phyloP scores from a whole-genome alignment of 1,284 basidiomycete species.

The Rhodotorula mucilaginosa region DNA sequence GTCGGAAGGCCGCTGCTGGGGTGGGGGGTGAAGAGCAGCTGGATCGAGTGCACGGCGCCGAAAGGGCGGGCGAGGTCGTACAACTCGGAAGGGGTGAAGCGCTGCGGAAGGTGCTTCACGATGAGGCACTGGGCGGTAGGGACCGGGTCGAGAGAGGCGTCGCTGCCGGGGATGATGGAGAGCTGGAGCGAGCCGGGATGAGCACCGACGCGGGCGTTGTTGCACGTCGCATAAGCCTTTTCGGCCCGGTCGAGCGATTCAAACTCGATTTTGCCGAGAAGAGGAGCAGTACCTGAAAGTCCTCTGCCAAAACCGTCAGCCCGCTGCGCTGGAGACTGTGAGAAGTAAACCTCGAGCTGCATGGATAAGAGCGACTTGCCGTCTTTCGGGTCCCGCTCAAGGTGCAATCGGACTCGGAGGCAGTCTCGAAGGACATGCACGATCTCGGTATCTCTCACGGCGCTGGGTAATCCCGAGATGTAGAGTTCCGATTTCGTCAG shows the following conservation, averaged over 20 bases:
- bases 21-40: constrained; percentile 22
- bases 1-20: background rate
- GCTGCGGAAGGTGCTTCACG: constrained; percentile 39
- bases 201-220: constrained; percentile 23
- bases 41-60: constrained; percentile 37
- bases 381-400: background rate
- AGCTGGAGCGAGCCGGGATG: constrained; percentile 17
- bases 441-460: constrained; percentile 16
- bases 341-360: too few relatives aligned
- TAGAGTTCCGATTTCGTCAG: constrained; percentile 13
- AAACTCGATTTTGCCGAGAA: constrained; percentile 26
- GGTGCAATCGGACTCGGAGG: constrained; percentile 11
- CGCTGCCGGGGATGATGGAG: constrained; percentile 9
- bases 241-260: constrained; percentile 34
- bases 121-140: constrained; percentile 34
- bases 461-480: constrained; percentile 12
- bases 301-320: too few relatives aligned
- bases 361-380: background rate
- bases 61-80: constrained; percentile 41
- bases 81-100: constrained; percentile 27
- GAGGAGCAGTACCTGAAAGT: too few relatives aligned
- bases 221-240: constrained; percentile 42
- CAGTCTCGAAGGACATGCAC: constrained; percentile 25
- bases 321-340: too few relatives aligned
- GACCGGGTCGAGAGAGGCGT: constrained; percentile 13